Conservation (phyloP, 495 filamentous ascomycete species). For the Entonaema liquescens region DNA sequence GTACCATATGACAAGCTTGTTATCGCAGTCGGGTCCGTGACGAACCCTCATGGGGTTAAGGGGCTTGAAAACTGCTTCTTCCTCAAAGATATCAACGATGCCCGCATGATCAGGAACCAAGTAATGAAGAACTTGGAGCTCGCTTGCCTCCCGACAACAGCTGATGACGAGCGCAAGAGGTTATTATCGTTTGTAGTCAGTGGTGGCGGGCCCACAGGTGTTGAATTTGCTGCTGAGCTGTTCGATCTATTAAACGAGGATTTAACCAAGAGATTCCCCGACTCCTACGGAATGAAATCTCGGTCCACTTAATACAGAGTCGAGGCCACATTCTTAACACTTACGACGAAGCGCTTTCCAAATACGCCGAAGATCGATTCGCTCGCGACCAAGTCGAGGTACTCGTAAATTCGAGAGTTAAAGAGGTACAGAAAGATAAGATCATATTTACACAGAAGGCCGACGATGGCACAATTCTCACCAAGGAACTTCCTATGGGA, state of each 20-base stretch:
- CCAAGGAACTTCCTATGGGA: conserved; percentile 93
- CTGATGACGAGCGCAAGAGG: conserved; percentile 85
- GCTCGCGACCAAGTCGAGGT: conserved; percentile 90
- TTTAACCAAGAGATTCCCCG: conserved; percentile 82
- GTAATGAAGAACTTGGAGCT: conserved; percentile 92
- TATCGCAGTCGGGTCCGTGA: conserved; percentile 88
- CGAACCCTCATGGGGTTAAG: conserved; percentile 95
- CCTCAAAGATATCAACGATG: conserved; percentile 92
- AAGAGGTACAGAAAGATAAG: conserved; percentile 81
- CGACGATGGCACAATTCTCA: conserved; percentile 74
- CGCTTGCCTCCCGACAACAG: conserved; percentile 91
- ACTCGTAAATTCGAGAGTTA: conserved; percentile 89
- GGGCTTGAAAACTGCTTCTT: conserved; percentile 95
- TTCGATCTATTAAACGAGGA: conserved; percentile 98
- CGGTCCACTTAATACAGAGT: conserved; percentile 95
- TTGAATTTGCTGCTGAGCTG: conserved; percentile 96
- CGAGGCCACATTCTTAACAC: conserved; percentile 96
- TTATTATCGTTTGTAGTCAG: conserved; percentile 93
- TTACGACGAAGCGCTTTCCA: conserved; percentile 93
- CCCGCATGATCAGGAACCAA: conserved; percentile 83
- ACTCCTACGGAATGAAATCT: conserved; percentile 94
- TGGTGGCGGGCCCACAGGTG: conserved; percentile 95
- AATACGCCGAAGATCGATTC: conserved; percentile 91
- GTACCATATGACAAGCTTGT: conserved; percentile 99
- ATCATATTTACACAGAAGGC: conserved; percentile 87